Base-by-base conservation (phyloP, 345 rosid species). In the Anacardium occidentale region DNA sequence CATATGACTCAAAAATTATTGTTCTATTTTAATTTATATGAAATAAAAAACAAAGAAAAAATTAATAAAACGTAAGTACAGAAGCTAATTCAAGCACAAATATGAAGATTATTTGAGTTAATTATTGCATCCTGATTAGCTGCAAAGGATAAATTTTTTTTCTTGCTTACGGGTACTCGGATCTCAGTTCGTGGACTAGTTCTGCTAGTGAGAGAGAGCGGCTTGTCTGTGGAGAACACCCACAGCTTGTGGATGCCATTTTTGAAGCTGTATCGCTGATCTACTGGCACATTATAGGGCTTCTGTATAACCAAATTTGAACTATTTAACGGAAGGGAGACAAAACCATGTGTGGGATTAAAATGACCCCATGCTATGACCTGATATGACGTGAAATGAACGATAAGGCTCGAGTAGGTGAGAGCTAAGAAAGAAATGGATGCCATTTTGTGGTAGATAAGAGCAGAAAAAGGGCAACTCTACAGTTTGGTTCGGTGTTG, bases 131-230 rank as follows among this genome's bases (percentile, higher is more conserved):
- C 7, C 32, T 5, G 51, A 47, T 12, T 47, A 14, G 10, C 51
- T 47, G 11, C 11, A 24, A 57, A 29, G 22, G 20, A 54, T 9
- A 11, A n/a, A 6, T 10, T 0, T 3, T 47, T 47, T 47, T 47
- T 10, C 15, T 20, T 58, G 8, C 34, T 22, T 4, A 24, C 7
- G 7, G 7, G 24, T 3, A 83, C 76, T 59, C 55, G 57, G 13
- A 80, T 78, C 72, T 78, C 76, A 2, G 79, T 74, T 0, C 69
- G 69, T 1, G 79, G 84, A 4, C 25, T 45, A 7, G 84, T 81
- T 2, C 17, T 11, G 60, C 79, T 47, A 25, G n/a, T n/a, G 12
- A 44, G 40, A 20, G 71, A 32, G 25, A 57, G 77, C n/a, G 87
- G 83, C 22, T 78, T 76, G 65, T 80, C 79, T 0, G 71, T 70